phyloP scores from a whole-genome alignment of 768 basidiomycete genomes.

The Asterophora parasitica region DNA sequence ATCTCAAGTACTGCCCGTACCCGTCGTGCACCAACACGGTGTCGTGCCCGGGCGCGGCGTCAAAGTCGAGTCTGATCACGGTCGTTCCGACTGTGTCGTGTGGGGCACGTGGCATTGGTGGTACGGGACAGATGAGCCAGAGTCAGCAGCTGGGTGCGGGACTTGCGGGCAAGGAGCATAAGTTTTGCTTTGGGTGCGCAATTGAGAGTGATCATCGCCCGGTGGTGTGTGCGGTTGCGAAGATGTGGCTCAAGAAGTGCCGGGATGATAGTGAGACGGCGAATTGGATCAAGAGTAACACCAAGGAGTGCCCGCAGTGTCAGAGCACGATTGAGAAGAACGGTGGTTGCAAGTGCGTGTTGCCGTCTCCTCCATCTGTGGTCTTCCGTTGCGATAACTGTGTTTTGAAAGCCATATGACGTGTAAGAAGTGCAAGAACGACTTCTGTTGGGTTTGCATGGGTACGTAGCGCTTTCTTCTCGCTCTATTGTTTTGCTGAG shows the following conservation, averaged over 20 bases:
- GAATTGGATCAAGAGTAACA: constrained; percentile 99
- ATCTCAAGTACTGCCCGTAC: constrained; percentile 92
- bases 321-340: constrained; percentile 99
- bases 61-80: constrained; percentile 65
- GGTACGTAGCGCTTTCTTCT: constrained; percentile 37
- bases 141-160: constrained; percentile 25
- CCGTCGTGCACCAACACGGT: constrained; percentile 94
- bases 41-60: constrained; percentile 77
- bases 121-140: constrained; percentile 25
- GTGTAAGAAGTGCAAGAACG: constrained; percentile 98
- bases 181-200: constrained; percentile 93
- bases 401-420: constrained; percentile 84
- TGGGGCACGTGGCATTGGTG: constrained; percentile 51
- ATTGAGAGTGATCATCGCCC: constrained; percentile 90
- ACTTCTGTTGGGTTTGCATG: constrained; percentile 99
- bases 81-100: constrained; percentile 90
- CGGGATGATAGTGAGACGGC: constrained; percentile 97
- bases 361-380: constrained; percentile 3
- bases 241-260: constrained; percentile 96
- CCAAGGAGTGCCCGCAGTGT: constrained; percentile 95
- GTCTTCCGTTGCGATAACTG: constrained; percentile 3
- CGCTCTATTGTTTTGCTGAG: constrained; percentile 14
- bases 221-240: constrained; percentile 82
- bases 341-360: constrained; percentile 96
- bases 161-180: constrained; percentile 49